A percentile compares a stretch with the other conserved stretches of the same genome.
These are phyloP conservation scores for Hysterium pulicare DNA, from an alignment of 2,329 filamentous ascomycete genomes.

Conservation along the genomic window DNA sequence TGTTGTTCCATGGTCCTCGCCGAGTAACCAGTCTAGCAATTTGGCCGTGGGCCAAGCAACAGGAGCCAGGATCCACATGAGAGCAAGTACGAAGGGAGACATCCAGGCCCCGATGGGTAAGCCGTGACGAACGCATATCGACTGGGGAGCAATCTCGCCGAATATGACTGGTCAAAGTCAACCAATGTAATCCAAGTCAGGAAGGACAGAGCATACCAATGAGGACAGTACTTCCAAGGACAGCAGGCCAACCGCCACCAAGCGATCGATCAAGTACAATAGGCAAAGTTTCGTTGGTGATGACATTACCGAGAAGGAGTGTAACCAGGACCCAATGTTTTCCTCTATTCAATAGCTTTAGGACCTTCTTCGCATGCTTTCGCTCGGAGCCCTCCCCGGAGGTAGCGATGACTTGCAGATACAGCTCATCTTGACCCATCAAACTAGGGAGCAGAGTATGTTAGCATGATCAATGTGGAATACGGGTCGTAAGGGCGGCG, in stretches of 20 bases:
- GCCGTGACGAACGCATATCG: slow-evolving; percentile 92
- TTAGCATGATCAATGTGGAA: slow-evolving; percentile 17
- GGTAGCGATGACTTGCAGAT: slow-evolving; percentile 87
- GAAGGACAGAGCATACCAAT: slow-evolving; percentile 64
- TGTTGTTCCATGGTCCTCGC: slow-evolving; percentile 90
- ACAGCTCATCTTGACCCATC: slow-evolving; percentile 86
- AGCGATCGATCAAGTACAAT: slow-evolving; percentile 93
- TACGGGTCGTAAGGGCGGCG: slow-evolving; percentile 31
- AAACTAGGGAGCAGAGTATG: slow-evolving; percentile 38
- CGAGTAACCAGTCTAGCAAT: slow-evolving; percentile 86
- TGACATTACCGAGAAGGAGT: slow-evolving; percentile 89
- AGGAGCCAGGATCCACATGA: slow-evolving; percentile 92
- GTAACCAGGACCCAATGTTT: slow-evolving; percentile 99
- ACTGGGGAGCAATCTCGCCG: slow-evolving; percentile 93
- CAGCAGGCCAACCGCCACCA: slow-evolving; percentile 90
- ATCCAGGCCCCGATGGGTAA: slow-evolving; percentile 93
- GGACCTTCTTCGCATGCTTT: slow-evolving; percentile 78
- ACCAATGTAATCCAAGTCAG: slow-evolving; percentile 5
- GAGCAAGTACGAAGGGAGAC: slow-evolving; percentile 76
- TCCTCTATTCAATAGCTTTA: slow-evolving; percentile 75
- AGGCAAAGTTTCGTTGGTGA: slow-evolving; percentile 89
- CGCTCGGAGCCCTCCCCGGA: slow-evolving; percentile 83
- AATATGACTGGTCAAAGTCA: slow-evolving; percentile 74
- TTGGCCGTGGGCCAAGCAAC: slow-evolving; percentile 95
- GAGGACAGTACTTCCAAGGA: slow-evolving; percentile 85